phyloP scores from a whole-genome alignment of 2,329 filamentous ascomycete genomes.

The Trichocomaceae sp. region DNA sequence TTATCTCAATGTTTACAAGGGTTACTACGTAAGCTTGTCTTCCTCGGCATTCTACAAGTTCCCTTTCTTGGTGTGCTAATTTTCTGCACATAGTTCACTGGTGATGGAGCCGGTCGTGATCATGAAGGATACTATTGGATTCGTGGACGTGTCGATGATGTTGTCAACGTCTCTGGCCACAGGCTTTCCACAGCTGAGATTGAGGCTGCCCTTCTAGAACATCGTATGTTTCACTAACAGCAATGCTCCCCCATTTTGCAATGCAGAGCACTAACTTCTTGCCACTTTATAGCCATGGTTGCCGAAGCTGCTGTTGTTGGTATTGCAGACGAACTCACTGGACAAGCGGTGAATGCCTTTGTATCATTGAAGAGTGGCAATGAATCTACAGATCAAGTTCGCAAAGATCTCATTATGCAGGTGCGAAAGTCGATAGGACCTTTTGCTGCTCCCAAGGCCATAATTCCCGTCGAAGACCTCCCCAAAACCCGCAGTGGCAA shows the following conservation, averaged over 20 bases:
- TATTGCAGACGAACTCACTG: constrained; percentile 85
- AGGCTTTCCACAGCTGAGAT: constrained; percentile 96
- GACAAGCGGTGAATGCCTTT: constrained; percentile 95
- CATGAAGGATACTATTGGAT: constrained; percentile 99
- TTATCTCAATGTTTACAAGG: constrained; percentile 95
- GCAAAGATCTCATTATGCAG: constrained; percentile 90
- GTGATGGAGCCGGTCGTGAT: constrained; percentile 87
- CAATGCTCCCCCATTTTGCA: not conserved
- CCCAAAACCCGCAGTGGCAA: constrained; percentile 97
- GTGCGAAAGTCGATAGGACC: constrained; percentile 96
- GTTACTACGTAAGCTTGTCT: constrained; percentile 75
- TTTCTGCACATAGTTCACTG: constrained; percentile 39
- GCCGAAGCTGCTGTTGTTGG: constrained; percentile 95
- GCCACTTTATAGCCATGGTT: constrained; percentile 44
- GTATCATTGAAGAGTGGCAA: constrained; percentile 83
- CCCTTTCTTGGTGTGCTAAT: not conserved
- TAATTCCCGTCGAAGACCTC: constrained; percentile 85
- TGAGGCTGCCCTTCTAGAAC: constrained; percentile 91
- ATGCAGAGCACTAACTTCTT: not conserved
- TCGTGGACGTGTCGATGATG: constrained; percentile 93
- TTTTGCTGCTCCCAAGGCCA: constrained; percentile 90
- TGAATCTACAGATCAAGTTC: constrained; percentile 68
- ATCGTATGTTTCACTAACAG: constrained; percentile 47
- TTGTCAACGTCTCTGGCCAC: constrained; percentile 96
- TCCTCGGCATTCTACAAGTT: not conserved